Evolutionary conservation across 2,329 filamentous ascomycete species (phyloP), one percentile per base, ranked within the genome.

Genomic region (Aspergillus unguis): DNA sequence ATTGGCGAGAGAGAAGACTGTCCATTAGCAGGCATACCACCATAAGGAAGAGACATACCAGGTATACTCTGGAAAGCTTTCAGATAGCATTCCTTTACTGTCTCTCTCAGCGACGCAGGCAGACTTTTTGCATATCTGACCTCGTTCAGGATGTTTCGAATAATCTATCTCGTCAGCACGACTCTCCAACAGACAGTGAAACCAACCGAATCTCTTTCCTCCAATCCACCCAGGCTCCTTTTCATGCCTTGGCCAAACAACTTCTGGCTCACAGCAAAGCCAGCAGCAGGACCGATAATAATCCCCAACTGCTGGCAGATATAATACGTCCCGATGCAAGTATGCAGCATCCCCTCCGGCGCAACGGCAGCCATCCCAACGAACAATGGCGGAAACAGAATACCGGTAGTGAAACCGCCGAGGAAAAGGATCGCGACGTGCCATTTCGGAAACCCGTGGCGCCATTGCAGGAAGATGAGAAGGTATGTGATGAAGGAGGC

Each of bases 241-340:
- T 47, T 23, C 25, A 62, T 23, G 26, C 40, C 31, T 4, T 33
- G 5, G 10, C 42, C 37, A 44, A 65, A 64, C 8, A 50, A 4
- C 8, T 36, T 44, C 41, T 54, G 58, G 7, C 56, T 44, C 29
- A 65, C 5, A 2, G 55, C 52, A 2, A 53, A 32, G 2, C 50
- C 58, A 27, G 17, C 33, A 0, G 59, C 53, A 2, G 55, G 57
- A 2, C 62, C 62, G 2, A 64, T 49, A 11, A 65, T 56, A 5
- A 58, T 41, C 1, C 62, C 62, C 1, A 64, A 37, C 43, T 64
- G 62, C 49, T 64, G 60, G 36, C 52, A 48, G 11, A 65, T 52
- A 31, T 53, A 64, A 36, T 58, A 63, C 10, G 57, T 51, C 5
- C 56, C 53, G 6, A 65, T 54, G 4, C 52, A 56, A 1, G 37